Evolutionary conservation across 2,329 filamentous ascomycete genomes (phyloP).

Genomic region (Calonectria hawksworthii): DNA sequence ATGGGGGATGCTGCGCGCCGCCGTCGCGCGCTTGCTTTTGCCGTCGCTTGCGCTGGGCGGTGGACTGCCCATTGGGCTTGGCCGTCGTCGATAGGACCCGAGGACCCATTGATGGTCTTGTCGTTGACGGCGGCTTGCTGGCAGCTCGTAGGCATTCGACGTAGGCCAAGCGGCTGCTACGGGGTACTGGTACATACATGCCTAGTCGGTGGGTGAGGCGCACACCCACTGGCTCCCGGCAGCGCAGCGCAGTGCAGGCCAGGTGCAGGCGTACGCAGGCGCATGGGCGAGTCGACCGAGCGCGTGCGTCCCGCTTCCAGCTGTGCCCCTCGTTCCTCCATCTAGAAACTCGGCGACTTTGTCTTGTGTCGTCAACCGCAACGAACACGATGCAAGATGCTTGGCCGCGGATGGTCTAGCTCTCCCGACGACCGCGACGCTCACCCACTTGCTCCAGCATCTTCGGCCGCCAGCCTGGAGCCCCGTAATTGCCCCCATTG

Average conservation of each 20-base stretch:
- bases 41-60: background rate
- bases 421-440: slow-evolving; percentile 22
- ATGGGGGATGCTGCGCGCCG: background rate
- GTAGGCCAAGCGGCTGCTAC: background rate
- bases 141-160: background rate
- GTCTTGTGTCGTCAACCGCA: slow-evolving; percentile 17
- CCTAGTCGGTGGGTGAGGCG: background rate
- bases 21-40: background rate
- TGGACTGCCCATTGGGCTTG: background rate
- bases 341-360: slow-evolving; percentile 17
- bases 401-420: slow-evolving; percentile 28
- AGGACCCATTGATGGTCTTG: background rate
- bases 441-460: slow-evolving; percentile 15
- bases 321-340: slow-evolving; percentile 27
- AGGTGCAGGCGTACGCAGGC: slow-evolving; percentile 8
- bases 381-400: slow-evolving; percentile 33
- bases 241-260: background rate
- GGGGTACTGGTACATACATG: background rate
- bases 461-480: slow-evolving; percentile 10
- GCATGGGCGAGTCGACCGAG: slow-evolving; percentile 25
- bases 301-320: slow-evolving; percentile 19
- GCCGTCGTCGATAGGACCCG: background rate
- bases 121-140: background rate
- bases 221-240: background rate
- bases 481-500: slow-evolving; percentile 26